Evolutionary conservation across 257 asterid species (phyloP).

Genomic region (Solanum medicagineum): DNA sequence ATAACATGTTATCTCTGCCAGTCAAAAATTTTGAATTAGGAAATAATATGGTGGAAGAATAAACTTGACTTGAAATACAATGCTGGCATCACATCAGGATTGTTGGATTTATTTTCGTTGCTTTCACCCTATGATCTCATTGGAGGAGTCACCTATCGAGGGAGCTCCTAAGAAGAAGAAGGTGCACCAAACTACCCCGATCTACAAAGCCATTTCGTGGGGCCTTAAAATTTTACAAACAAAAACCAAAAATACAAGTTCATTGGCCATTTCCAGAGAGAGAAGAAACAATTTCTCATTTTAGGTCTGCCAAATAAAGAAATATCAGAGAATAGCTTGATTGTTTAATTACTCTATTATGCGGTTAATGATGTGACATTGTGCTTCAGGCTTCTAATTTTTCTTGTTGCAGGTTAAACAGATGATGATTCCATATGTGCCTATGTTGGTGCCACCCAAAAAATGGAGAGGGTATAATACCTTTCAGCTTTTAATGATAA

Average conservation of each 20-base stretch:
- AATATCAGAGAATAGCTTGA: neutral
- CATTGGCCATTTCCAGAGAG: neutral
- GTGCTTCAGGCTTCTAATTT: constrained; percentile 1
- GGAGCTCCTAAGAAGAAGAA: too few species aligned
- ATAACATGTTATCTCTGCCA: neutral
- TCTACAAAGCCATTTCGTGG: neutral
- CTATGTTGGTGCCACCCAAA: constrained; percentile 96
- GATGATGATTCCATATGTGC: constrained; percentile 77
- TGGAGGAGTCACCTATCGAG: too few species aligned
- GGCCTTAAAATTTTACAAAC: neutral
- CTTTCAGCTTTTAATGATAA: neutral
- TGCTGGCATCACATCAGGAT: neutral
- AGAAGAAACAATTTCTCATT: neutral
- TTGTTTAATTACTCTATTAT: neutral
- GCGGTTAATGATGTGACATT: constrained; percentile 1
- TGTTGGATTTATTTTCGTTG: neutral
- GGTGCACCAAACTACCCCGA: neutral
- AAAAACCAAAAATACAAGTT: neutral
- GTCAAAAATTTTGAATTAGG: neutral
- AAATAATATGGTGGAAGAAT: neutral
- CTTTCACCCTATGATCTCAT: neutral
- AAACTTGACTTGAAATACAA: neutral
- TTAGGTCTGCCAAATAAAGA: neutral
- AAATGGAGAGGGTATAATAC: constrained; percentile 82
- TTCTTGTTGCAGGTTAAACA: constrained; percentile 54